Evolutionary conservation across 2,329 filamentous ascomycete genomes (phyloP).

Genomic region (Raffaelea deltoideospora): DNA sequence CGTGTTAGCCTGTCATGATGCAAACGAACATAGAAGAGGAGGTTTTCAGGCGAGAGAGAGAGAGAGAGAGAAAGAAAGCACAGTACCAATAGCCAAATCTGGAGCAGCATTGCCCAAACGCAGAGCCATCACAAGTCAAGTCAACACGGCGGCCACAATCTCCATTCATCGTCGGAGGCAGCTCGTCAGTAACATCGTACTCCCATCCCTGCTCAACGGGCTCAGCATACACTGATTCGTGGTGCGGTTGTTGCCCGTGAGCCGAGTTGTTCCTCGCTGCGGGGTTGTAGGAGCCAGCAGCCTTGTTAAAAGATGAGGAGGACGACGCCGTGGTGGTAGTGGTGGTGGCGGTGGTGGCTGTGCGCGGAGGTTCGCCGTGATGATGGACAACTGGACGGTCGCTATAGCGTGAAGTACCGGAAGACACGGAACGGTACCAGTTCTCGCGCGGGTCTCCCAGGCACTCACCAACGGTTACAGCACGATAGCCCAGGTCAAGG

Average conservation of each 20-base stretch:
- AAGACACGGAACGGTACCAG: slow-evolving; percentile 31
- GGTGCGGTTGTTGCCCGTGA: too few relatives aligned
- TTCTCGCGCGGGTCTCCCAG: slow-evolving; percentile 31
- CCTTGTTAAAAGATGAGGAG: background rate
- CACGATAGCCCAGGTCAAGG: slow-evolving; percentile 23
- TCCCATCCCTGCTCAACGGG: background rate
- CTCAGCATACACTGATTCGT: too few relatives aligned
- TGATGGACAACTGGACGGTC: background rate
- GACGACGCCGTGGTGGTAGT: background rate
- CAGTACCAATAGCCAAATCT: background rate
- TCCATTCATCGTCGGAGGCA: background rate
- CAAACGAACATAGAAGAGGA: background rate
- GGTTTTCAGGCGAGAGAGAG: background rate
- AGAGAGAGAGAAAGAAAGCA: background rate
- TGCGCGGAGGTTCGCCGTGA: slow-evolving; percentile 2
- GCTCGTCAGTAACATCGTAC: too few relatives aligned
- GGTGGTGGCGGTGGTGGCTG: background rate
- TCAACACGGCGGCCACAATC: background rate
- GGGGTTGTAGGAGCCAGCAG: background rate
- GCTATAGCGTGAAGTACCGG: too few relatives aligned
- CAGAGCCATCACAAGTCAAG: background rate
- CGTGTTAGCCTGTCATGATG: too few relatives aligned
- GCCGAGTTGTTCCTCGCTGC: background rate
- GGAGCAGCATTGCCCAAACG: background rate
- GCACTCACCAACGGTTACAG: slow-evolving; percentile 40